phyloP scores from a whole-genome alignment of 2,329 filamentous ascomycete species.

The Cladosporium sp. region DNA sequence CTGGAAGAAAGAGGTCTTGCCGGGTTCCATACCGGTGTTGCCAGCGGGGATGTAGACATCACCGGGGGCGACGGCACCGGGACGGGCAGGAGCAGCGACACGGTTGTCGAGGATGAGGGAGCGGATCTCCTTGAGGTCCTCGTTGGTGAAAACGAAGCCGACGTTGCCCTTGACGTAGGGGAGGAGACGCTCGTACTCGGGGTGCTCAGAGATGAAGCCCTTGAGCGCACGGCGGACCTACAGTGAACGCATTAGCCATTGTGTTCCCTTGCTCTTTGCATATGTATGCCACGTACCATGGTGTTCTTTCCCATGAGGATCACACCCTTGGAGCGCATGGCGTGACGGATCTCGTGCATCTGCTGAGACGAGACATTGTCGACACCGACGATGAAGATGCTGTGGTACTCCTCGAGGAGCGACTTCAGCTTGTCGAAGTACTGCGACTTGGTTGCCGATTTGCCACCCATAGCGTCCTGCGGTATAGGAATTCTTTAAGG shows the following conservation, averaged over 20 bases:
- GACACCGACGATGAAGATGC: conserved; percentile 77
- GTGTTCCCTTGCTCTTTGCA: background rate
- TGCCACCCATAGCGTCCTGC: conserved; percentile 54
- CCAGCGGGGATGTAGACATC: conserved; percentile 96
- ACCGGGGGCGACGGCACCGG: conserved; percentile 88
- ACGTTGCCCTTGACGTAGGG: conserved; percentile 97
- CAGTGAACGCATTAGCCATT: conserved; percentile 21
- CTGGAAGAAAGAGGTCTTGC: conserved; percentile 99
- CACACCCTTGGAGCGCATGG: conserved; percentile 87
- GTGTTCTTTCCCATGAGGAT: conserved; percentile 99
- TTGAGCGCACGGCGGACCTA: conserved; percentile 95
- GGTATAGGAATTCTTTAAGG: conserved; percentile 38
- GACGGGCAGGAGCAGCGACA: conserved; percentile 96
- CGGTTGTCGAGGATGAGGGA: conserved; percentile 96
- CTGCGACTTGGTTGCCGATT: conserved; percentile 85
- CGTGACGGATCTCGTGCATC: conserved; percentile 99
- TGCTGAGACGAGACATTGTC: conserved; percentile 99
- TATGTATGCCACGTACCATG: conserved; percentile 66
- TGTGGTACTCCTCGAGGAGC: conserved; percentile 94
- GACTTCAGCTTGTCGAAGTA: conserved; percentile 99
- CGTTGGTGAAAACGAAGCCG: conserved; percentile 99
- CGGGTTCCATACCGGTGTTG: conserved; percentile 99
- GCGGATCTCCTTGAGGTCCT: conserved; percentile 85
- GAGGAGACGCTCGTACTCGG: conserved; percentile 97
- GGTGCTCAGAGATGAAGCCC: conserved; percentile 84